Percentiles rank a stretch among this genome's conserved stretches.
Conservation (phyloP, 139 green algal genomes). For the Edaphochlamys debaryana region DNA sequence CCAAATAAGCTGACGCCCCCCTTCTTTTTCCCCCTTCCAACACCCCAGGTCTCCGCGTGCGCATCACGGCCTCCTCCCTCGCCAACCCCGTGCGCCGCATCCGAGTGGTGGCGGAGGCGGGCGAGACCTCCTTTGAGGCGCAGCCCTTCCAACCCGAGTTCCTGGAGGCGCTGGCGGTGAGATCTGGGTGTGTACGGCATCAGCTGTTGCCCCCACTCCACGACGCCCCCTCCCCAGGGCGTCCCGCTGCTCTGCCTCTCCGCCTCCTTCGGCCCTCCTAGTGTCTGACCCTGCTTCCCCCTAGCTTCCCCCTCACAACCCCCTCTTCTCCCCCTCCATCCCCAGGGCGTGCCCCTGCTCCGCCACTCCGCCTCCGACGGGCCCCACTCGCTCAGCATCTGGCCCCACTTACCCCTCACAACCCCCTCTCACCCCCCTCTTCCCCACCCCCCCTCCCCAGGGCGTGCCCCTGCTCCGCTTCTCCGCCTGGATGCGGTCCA, state of each 20-base stretch:
- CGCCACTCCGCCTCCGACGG: too few relatives aligned
- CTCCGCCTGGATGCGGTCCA: not conserved
- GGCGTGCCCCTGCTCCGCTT: conserved; percentile 19
- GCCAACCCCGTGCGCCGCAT: conserved; percentile 6
- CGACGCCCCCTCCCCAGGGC: not conserved
- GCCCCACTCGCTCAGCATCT: too few relatives aligned
- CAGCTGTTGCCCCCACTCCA: not conserved
- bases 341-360: too few relatives aligned
- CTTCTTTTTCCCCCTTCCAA: not conserved
- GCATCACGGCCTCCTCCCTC: conserved; percentile 14
- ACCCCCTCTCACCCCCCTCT: too few relatives aligned
- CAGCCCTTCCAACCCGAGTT: not conserved
- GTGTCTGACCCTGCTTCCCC: too few relatives aligned
- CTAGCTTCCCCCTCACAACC: too few relatives aligned
- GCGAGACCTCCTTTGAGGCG: not conserved
- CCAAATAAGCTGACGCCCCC: not conserved
- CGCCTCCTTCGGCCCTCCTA: too few relatives aligned
- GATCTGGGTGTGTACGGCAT: not conserved
- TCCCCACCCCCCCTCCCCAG: not conserved
- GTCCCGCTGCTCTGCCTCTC: too few relatives aligned
- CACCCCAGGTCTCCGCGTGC: conserved; percentile 13
- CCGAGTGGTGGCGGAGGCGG: not conserved
- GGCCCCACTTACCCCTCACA: too few relatives aligned
- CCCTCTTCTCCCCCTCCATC: not conserved
- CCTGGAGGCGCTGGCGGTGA: not conserved